Evolutionary conservation across 1,284 basidiomycete species (phyloP).

Genomic region (Ganoderma boninense): DNA sequence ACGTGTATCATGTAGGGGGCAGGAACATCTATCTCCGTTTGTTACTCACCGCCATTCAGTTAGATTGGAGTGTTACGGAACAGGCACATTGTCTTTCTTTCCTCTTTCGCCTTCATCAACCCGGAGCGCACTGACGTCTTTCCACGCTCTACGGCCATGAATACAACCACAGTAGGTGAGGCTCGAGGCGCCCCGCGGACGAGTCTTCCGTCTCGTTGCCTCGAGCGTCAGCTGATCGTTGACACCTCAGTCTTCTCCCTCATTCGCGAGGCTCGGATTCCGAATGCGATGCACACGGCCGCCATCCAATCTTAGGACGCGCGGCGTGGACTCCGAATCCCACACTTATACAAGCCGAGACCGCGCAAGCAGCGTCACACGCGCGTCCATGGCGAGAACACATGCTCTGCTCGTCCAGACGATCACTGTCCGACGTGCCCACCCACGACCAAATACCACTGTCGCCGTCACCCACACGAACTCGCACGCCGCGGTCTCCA

Average conservation of each 20-base stretch:
- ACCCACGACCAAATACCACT: slow-evolving; percentile 8
- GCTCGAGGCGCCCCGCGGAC: slow-evolving; percentile 23
- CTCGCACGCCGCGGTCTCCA: slow-evolving; percentile 2
- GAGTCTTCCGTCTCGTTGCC: slow-evolving; percentile 5
- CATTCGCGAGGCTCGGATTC: slow-evolving; percentile 20
- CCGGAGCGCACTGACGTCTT: slow-evolving; percentile 1
- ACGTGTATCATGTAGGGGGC: not conserved
- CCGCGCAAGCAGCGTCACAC: slow-evolving; percentile 7
- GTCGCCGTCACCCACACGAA: not conserved
- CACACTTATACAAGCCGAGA: slow-evolving; percentile 1
- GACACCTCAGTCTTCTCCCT: slow-evolving; percentile 11
- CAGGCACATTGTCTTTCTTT: not conserved
- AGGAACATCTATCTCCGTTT: not conserved
- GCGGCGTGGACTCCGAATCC: slow-evolving; percentile 1
- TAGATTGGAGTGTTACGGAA: slow-evolving; percentile 4
- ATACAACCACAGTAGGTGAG: slow-evolving; percentile 5
- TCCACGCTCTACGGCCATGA: slow-evolving; percentile 12
- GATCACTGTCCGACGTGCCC: slow-evolving; percentile 2
- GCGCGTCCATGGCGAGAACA: not conserved
- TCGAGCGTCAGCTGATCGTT: slow-evolving; percentile 6
- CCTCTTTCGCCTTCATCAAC: not conserved
- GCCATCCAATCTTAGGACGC: slow-evolving; percentile 10
- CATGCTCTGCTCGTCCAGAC: slow-evolving; percentile 10
- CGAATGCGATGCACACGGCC: slow-evolving; percentile 4
- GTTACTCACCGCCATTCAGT: not conserved